A percentile compares a stretch with the other conserved stretches of the same genome.
These are phyloP conservation scores for Blumeria graminis DNA, from an alignment of 2,329 filamentous ascomycete species.

Conservation along the genomic window DNA sequence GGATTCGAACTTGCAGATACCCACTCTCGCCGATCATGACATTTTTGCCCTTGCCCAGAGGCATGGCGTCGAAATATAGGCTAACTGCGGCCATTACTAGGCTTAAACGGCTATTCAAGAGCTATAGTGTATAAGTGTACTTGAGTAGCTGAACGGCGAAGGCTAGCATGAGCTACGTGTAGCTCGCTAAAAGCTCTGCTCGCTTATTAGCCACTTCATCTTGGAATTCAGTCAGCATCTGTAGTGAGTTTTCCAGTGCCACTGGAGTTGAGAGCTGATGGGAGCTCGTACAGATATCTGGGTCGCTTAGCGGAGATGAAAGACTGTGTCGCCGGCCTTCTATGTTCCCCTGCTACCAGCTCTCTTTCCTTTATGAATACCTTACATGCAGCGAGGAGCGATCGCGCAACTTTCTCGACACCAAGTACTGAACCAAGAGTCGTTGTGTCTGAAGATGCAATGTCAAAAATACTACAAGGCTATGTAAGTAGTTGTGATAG, in stretches of 20 bases:
- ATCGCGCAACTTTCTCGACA: constrained; percentile 14
- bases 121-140: constrained; percentile 68
- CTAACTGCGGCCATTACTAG: constrained; percentile 67
- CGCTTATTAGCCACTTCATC: constrained; percentile 34
- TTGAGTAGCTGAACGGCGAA: constrained; percentile 53
- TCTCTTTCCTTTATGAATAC: constrained; percentile 6
- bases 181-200: constrained; percentile 44
- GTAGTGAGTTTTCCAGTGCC: constrained; percentile 37
- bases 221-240: constrained; percentile 26
- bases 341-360: constrained; percentile 1
- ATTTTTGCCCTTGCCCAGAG: constrained; percentile 29
- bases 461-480: constrained; percentile 11
- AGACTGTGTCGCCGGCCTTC: constrained; percentile 7
- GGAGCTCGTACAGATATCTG: constrained; percentile 12
- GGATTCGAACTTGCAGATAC: constrained; percentile 46
- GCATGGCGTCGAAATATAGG: constrained; percentile 20
- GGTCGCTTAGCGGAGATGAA: constrained; percentile 9
- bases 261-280: constrained; percentile 19
- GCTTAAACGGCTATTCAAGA: constrained; percentile 59
- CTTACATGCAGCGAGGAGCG: constrained; percentile 13
- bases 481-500: constrained; percentile 4
- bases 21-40: constrained; percentile 46
- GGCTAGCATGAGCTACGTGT: constrained; percentile 60
- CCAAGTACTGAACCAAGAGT: constrained; percentile 8
- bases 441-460: constrained; percentile 9